A percentile compares a stretch with the other conserved stretches of the same genome.
Evolutionary conservation across 2,329 filamentous ascomycete genomes (phyloP).

Genomic region (Pseudogymnoascus sp.): DNA sequence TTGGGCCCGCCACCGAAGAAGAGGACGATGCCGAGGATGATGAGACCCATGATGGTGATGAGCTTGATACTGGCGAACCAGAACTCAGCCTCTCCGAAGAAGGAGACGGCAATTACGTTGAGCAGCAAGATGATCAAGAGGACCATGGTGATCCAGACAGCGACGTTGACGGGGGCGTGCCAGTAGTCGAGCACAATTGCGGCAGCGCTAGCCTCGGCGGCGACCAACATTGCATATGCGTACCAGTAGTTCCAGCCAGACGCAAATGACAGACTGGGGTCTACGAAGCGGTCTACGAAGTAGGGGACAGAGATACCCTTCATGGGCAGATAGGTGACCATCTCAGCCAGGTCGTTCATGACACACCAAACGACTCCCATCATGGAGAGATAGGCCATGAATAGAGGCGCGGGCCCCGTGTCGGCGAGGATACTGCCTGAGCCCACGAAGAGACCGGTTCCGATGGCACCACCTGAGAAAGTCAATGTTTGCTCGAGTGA

Average conservation of each 20-base stretch:
- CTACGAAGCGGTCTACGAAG: constrained; percentile 48
- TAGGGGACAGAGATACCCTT: constrained; percentile 51
- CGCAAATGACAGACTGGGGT: constrained; percentile 26
- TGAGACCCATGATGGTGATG: constrained; percentile 49
- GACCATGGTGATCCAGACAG: constrained; percentile 54
- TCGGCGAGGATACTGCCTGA: constrained; percentile 49
- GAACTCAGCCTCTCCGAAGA: constrained; percentile 57
- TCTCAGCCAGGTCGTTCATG: constrained; percentile 50
- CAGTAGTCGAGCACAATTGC: constrained; percentile 55
- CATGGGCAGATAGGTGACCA: constrained; percentile 48
- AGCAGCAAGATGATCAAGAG: constrained; percentile 46
- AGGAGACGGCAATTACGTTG: constrained; percentile 49
- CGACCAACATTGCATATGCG: constrained; percentile 51
- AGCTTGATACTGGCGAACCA: constrained; percentile 56
- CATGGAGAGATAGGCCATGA: constrained; percentile 60
- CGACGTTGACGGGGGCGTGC: constrained; percentile 44
- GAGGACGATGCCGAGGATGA: constrained; percentile 49
- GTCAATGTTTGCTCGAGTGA: constrained; percentile 11
- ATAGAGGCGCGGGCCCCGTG: constrained; percentile 57
- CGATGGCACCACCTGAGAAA: constrained; percentile 45
- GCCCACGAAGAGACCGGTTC: constrained; percentile 58
- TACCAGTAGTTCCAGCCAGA: constrained; percentile 38
- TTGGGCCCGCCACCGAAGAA: constrained; percentile 49
- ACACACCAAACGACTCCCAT: constrained; percentile 46
- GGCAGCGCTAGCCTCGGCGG: constrained; percentile 51